A percentile compares a stretch with the other conserved stretches of the same genome.
Conservation (phyloP, 768 basidiomycete species). For the Trametes cinnabarina region DNA sequence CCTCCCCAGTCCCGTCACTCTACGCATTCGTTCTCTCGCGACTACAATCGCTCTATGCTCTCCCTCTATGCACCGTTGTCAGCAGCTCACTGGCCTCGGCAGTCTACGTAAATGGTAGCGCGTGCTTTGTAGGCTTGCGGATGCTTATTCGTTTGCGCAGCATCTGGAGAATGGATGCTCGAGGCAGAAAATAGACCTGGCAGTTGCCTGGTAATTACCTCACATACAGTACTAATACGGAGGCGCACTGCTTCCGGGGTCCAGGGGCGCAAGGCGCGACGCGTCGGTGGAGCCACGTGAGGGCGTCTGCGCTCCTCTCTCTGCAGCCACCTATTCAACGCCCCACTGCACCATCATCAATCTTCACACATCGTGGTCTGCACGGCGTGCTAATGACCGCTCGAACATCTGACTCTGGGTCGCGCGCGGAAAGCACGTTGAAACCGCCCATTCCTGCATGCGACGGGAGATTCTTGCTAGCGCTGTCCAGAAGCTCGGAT, state of each 20-base stretch:
- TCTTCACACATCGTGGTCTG: neutral
- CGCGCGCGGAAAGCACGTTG: neutral
- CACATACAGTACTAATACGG: neutral
- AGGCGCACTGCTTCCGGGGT: conserved; percentile 11
- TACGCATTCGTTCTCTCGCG: neutral
- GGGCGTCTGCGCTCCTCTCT: conserved; percentile 5
- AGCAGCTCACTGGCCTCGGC: too few species aligned
- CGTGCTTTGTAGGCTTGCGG: too few species aligned
- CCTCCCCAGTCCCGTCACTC: neutral
- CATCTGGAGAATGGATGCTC: neutral
- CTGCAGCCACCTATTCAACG: conserved; percentile 16
- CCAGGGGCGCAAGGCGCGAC: conserved; percentile 10
- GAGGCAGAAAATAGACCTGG: neutral
- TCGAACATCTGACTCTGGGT: neutral
- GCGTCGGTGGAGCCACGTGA: conserved; percentile 16
- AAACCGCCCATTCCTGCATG: neutral
- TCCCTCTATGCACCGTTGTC: too few species aligned
- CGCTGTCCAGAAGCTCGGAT: neutral
- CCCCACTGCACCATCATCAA: neutral
- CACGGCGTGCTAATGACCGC: too few species aligned
- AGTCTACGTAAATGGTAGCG: too few species aligned
- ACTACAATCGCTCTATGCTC: too few species aligned
- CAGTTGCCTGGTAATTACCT: neutral
- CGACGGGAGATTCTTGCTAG: neutral
- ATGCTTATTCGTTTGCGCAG: too few species aligned